Percentiles rank a stretch among this genome's conserved stretches.
These are phyloP conservation scores for Chytridiales sp. DNA, from an alignment of 371 early-diverging fungal species.

Conservation along the genomic window DNA sequence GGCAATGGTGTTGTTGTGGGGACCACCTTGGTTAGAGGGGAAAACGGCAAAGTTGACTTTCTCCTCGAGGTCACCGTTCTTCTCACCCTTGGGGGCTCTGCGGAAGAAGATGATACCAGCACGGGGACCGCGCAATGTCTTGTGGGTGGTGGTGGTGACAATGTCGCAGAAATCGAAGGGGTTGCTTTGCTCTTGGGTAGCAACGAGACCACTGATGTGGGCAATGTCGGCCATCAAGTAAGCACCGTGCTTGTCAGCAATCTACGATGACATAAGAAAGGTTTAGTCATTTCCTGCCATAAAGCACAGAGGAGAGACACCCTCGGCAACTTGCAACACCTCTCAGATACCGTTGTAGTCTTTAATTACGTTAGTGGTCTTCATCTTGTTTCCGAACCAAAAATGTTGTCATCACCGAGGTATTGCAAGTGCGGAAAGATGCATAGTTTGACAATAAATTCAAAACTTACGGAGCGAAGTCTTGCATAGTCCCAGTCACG, in stretches of 20 bases:
- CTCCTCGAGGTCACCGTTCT: slow-evolving; percentile 82
- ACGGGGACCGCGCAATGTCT: slow-evolving; percentile 97
- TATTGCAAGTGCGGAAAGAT: slow-evolving; percentile 4
- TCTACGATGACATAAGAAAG: slow-evolving; percentile 49
- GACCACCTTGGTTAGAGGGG: slow-evolving; percentile 99
- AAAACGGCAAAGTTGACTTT: slow-evolving; percentile 97
- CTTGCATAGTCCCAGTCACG: slow-evolving; percentile 95
- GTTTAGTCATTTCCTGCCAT: background rate
- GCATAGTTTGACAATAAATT: background rate
- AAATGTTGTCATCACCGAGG: slow-evolving; percentile 20
- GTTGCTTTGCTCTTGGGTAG: slow-evolving; percentile 78
- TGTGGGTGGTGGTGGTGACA: slow-evolving; percentile 99
- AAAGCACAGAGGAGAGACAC: background rate
- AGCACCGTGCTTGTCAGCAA: slow-evolving; percentile 85
- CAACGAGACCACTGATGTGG: slow-evolving; percentile 83
- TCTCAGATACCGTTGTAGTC: slow-evolving; percentile 41
- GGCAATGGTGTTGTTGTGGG: slow-evolving; percentile 99
- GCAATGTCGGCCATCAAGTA: slow-evolving; percentile 93
- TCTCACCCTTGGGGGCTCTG: slow-evolving; percentile 63
- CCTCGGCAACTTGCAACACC: background rate
- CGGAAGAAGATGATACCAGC: slow-evolving; percentile 97
- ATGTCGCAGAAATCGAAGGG: slow-evolving; percentile 97
- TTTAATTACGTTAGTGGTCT: slow-evolving; percentile 8
- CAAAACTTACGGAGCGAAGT: slow-evolving; percentile 58
- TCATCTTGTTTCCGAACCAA: slow-evolving; percentile 1